Evolutionary conservation across 768 basidiomycete genomes (phyloP).

Genomic region (Leccinum sublutescens): DNA sequence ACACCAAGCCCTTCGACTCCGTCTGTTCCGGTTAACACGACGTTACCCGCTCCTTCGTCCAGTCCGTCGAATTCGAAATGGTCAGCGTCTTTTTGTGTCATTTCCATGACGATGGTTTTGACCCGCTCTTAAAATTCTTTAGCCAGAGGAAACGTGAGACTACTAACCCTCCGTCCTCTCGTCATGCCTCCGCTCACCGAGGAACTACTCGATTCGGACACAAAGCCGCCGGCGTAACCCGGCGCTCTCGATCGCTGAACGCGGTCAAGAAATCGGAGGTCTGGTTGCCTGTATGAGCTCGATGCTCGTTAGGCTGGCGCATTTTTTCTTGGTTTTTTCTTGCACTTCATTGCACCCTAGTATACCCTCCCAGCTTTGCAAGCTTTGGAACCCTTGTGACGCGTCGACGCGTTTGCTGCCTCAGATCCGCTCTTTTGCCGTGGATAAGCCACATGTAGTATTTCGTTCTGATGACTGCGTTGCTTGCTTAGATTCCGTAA

Average conservation of each 20-base stretch:
- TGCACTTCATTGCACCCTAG: background rate
- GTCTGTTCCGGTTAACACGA: background rate
- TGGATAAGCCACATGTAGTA: background rate
- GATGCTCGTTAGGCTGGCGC: background rate
- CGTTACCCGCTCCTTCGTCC: background rate
- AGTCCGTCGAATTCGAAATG: conserved; percentile 10
- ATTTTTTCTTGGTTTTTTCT: background rate
- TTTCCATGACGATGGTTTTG: background rate
- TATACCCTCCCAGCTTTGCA: background rate
- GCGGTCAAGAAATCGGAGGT: conserved; percentile 7
- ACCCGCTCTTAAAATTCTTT: background rate
- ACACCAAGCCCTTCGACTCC: background rate
- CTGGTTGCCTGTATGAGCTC: conserved; percentile 15
- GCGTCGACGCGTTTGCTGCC: conserved; percentile 11
- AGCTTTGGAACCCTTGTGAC: background rate
- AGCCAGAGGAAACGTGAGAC: conserved; percentile 5
- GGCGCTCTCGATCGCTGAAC: conserved; percentile 11
- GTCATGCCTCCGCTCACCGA: conserved; percentile 5
- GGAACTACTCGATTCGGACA: conserved; percentile 3
- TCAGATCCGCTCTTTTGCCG: conserved; percentile 8
- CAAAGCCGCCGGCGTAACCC: conserved; percentile 5
- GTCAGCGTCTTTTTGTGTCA: conserved; percentile 7
- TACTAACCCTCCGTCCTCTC: conserved; percentile 5
- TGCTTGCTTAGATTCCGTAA: background rate
- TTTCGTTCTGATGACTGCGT: conserved; percentile 13